A percentile compares a stretch with the other conserved stretches of the same genome.
phyloP scores from a whole-genome alignment of 345 rosid genomes.

The Combretum micranthum region DNA sequence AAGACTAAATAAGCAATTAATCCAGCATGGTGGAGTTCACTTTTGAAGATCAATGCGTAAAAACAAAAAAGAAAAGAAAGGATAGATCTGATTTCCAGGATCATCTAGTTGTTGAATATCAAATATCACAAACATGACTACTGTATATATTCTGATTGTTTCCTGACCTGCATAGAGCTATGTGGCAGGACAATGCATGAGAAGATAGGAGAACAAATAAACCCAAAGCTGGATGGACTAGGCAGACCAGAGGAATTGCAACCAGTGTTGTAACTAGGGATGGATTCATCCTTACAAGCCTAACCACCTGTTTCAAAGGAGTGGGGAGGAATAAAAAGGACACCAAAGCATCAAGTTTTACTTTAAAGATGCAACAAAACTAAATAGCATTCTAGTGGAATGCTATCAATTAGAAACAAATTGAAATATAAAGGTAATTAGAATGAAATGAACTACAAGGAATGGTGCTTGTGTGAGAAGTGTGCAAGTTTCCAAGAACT shows the following conservation, averaged over 20 bases:
- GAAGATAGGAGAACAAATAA: constrained; percentile 51
- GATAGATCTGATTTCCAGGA: too few relatives aligned
- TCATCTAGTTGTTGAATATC: not conserved
- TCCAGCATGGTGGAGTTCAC: too few relatives aligned
- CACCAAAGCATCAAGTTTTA: not conserved
- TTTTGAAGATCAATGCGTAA: too few relatives aligned
- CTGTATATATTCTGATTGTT: not conserved
- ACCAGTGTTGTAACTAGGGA: constrained; percentile 41
- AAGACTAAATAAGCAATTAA: too few relatives aligned
- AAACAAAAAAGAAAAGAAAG: too few relatives aligned
- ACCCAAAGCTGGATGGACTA: constrained; percentile 91
- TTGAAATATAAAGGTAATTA: too few relatives aligned
- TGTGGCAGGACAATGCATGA: constrained; percentile 72
- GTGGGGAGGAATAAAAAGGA: constrained; percentile 3
- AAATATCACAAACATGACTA: not conserved
- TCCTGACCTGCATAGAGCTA: constrained; percentile 63
- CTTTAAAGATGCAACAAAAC: too few relatives aligned
- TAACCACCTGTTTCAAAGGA: constrained; percentile 50
- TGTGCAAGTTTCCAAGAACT: not conserved
- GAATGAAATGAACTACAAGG: too few relatives aligned
- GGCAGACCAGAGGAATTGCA: constrained; percentile 55
- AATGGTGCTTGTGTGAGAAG: not conserved
- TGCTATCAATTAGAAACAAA: too few relatives aligned
- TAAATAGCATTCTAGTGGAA: too few relatives aligned
- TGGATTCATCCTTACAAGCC: constrained; percentile 57